Conservation (phyloP, 345 rosid species). For the rapeseed (Brassica napus) region DNA sequence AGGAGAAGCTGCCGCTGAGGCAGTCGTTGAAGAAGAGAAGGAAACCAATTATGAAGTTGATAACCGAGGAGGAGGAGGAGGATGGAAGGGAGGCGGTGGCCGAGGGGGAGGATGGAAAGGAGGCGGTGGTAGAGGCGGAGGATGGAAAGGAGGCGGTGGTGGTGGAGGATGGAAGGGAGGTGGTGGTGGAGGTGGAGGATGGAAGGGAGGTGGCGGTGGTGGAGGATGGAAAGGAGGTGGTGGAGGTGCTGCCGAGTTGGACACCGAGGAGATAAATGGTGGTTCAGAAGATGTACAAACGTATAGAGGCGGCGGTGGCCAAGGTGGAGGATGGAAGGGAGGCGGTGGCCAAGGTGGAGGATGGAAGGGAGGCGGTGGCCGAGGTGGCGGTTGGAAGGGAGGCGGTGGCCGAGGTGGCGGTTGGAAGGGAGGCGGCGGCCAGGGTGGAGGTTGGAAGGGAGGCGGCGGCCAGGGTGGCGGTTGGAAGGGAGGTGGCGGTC, state of each 20-base stretch:
- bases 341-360: background rate
- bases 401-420: background rate
- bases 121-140: background rate
- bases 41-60: background rate
- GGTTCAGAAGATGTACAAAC: too few relatives aligned
- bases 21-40: background rate
- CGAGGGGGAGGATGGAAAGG: background rate
- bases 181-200: background rate
- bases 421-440: background rate
- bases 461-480: slow-evolving; percentile 14
- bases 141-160: background rate
- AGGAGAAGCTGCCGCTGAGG: background rate
- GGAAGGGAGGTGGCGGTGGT: slow-evolving; percentile 11
- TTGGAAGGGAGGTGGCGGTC: background rate
- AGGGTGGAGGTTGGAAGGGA: background rate
- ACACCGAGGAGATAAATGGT: too few relatives aligned
- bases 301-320: background rate
- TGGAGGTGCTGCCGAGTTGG: too few relatives aligned
- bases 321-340: background rate
- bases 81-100: slow-evolving; percentile 3
- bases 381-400: background rate
- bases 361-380: background rate
- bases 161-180: background rate
- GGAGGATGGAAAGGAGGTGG: background rate
- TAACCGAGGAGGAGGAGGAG: background rate